These are phyloP conservation scores for Pleurotus citrinopileatus DNA, from an alignment of 768 basidiomycete species.

Conservation along the genomic window DNA sequence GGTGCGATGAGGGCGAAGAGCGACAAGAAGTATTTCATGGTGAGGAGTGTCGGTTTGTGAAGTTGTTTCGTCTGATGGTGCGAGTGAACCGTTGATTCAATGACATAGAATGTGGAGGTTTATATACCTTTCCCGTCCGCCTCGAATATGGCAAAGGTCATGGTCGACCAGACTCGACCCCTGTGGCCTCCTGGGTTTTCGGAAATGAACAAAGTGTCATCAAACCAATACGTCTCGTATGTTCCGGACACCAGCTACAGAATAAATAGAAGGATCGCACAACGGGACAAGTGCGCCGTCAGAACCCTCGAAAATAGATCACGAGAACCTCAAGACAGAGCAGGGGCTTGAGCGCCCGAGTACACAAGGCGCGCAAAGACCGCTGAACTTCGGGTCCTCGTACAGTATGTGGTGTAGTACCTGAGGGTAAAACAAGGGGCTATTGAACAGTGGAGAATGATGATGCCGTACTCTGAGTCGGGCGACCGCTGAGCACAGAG, in stretches of 20 bases:
- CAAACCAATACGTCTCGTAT: not conserved
- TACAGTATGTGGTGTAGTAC: too few relatives aligned
- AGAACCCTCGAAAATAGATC: not conserved
- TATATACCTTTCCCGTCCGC: not conserved
- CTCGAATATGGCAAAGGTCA: too few relatives aligned
- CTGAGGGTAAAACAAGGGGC: too few relatives aligned
- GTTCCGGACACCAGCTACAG: not conserved
- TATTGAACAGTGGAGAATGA: too few relatives aligned
- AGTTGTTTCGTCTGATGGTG: not conserved
- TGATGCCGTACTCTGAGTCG: too few relatives aligned
- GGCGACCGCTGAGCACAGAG: too few relatives aligned
- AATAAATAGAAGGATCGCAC: not conserved
- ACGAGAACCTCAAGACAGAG: too few relatives aligned
- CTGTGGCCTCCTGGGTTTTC: not conserved
- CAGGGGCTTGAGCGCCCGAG: too few relatives aligned
- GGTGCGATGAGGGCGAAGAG: slow-evolving; percentile 21
- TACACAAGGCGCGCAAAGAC: too few relatives aligned
- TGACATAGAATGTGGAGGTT: not conserved
- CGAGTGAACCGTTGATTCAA: not conserved
- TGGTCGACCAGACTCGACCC: too few relatives aligned
- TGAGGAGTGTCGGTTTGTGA: not conserved
- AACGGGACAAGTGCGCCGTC: slow-evolving; percentile 8
- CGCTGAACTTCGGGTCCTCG: too few relatives aligned
- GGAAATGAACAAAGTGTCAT: not conserved
- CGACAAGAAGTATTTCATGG: slow-evolving; percentile 22